phyloP scores from a whole-genome alignment of 345 rosid genomes.

The Euphorbia peplus region DNA sequence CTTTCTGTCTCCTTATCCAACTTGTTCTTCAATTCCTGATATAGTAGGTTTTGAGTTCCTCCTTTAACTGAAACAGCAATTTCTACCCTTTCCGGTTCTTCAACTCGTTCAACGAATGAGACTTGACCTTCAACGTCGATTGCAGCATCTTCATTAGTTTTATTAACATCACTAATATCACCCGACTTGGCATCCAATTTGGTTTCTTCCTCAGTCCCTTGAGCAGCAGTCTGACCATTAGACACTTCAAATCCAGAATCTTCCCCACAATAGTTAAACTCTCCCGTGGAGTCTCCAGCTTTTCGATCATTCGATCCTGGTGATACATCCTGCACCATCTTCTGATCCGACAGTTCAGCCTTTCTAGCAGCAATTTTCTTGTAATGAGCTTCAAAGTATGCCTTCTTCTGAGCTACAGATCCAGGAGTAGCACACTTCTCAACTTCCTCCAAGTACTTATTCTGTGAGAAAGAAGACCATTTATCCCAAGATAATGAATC shows the following conservation, averaged over 20 bases:
- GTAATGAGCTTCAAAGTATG: conserved; percentile 96
- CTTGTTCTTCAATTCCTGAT: conserved; percentile 27
- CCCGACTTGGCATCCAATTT: conserved; percentile 28
- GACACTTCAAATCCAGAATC: conserved; percentile 27
- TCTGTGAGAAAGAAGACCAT: conserved; percentile 84
- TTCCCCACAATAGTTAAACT: conserved; percentile 14
- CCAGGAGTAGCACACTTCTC: conserved; percentile 95
- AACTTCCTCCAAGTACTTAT: conserved; percentile 94
- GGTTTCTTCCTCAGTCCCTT: conserved; percentile 35
- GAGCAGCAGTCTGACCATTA: conserved; percentile 30
- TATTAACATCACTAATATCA: conserved; percentile 9
- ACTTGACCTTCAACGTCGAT: conserved; percentile 35
- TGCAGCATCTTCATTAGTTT: conserved; percentile 37
- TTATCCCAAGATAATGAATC: conserved; percentile 96
- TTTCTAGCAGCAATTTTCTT: conserved; percentile 83
- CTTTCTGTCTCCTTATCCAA: conserved; percentile 30
- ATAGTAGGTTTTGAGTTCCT: conserved; percentile 3
- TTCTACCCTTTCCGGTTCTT: conserved; percentile 22
- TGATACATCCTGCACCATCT: conserved; percentile 37
- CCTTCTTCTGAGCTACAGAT: conserved; percentile 91
- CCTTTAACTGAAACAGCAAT: conserved; percentile 1
- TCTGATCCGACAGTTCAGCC: conserved; percentile 67
- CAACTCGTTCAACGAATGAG: conserved; percentile 31
- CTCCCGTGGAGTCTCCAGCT: conserved; percentile 29
- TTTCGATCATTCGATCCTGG: conserved; percentile 23